These are phyloP conservation scores for Fomitiporia mediterranea DNA, from an alignment of 1,284 basidiomycete species.

Conservation along the genomic window DNA sequence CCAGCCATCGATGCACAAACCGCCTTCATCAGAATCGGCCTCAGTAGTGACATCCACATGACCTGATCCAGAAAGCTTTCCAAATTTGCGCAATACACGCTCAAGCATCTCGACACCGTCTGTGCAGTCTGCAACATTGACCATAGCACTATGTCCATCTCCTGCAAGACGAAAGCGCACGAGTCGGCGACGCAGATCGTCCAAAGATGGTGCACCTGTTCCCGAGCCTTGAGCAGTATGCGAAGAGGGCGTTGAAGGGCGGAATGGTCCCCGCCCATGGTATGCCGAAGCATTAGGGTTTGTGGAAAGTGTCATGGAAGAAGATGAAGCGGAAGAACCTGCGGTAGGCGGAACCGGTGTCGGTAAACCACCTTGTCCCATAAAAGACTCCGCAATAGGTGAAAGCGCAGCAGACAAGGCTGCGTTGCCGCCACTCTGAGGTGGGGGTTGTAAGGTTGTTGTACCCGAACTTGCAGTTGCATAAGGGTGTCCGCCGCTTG, in stretches of 20 bases:
- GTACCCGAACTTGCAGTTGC: constrained; percentile 6
- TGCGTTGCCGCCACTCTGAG: constrained; percentile 5
- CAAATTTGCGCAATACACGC: constrained; percentile 83
- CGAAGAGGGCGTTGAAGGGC: constrained; percentile 36
- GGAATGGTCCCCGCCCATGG: constrained; percentile 50
- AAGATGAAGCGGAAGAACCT: constrained; percentile 4
- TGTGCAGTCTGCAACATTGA: constrained; percentile 75
- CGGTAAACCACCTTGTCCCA: constrained; percentile 25
- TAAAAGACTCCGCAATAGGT: constrained; percentile 65
- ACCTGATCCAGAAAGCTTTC: constrained; percentile 51
- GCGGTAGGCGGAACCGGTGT: constrained; percentile 11
- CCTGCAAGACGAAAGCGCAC: constrained; percentile 86
- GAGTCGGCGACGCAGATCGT: constrained; percentile 74
- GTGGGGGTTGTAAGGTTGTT: constrained; percentile 11
- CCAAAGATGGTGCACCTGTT: constrained; percentile 51
- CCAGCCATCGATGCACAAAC: constrained; percentile 83
- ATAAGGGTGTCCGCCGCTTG: constrained; percentile 17
- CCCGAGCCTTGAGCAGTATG: constrained; percentile 24
- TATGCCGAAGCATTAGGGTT: constrained; percentile 31
- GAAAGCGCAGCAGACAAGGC: constrained; percentile 41
- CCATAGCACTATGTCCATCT: constrained; percentile 66
- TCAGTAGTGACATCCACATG: constrained; percentile 44
- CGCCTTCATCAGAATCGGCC: constrained; percentile 56
- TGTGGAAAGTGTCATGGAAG: background rate
- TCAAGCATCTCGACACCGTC: constrained; percentile 83